Conservation (phyloP, 345 rosid species). For the Eucalyptus curtisii region DNA sequence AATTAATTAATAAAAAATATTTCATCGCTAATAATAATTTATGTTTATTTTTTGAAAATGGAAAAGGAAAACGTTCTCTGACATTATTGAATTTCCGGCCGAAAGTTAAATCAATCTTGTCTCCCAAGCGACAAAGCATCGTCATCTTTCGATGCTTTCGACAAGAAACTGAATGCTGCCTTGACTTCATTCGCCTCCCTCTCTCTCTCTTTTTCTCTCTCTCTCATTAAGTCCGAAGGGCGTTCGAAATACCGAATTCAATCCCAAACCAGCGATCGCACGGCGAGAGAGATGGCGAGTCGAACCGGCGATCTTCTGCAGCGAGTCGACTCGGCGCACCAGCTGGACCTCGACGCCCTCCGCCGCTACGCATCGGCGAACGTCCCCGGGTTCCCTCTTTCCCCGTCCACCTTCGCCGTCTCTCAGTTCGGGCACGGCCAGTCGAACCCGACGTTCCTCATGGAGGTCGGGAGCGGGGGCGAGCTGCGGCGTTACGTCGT, state of each 20-base stretch:
- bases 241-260: not conserved
- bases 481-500: constrained; percentile 60
- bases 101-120: not conserved
- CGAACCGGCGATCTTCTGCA: constrained; percentile 48
- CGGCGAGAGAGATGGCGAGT: constrained; percentile 27
- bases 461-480: constrained; percentile 42
- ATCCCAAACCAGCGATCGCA: not conserved
- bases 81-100: not conserved
- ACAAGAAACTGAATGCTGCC: accelerated
- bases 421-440: constrained; percentile 95
- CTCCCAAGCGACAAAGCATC: not conserved
- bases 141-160: not conserved
- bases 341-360: constrained; percentile 53
- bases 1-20: not conserved
- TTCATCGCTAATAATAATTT: accelerated
- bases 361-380: constrained; percentile 38
- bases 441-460: constrained; percentile 80
- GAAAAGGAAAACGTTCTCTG: too few species aligned
- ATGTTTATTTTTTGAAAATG: too few species aligned
- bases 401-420: constrained; percentile 45
- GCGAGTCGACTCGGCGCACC: constrained; percentile 19
- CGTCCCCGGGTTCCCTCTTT: constrained; percentile 57
- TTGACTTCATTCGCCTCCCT: accelerated
- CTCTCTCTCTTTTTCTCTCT: not conserved
- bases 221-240: not conserved